A percentile compares a stretch with the other conserved stretches of the same genome.
These are phyloP conservation scores for Gentiana dahurica DNA, from an alignment of 257 asterid species.

Conservation along the genomic window DNA sequence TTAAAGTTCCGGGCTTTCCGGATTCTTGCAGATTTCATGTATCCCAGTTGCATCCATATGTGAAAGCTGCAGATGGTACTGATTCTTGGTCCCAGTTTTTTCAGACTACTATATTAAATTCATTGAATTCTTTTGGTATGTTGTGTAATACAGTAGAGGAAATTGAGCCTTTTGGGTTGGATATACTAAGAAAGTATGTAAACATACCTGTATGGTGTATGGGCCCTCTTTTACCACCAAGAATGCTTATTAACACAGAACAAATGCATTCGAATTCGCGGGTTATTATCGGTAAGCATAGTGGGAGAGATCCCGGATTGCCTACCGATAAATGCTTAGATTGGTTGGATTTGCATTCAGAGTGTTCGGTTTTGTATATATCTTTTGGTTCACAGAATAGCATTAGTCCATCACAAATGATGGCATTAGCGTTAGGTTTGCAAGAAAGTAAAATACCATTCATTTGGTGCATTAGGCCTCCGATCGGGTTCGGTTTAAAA, in stretches of 20 bases:
- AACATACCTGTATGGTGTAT: constrained; percentile 69
- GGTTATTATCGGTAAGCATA: constrained; percentile 23
- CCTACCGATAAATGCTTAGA: constrained; percentile 55
- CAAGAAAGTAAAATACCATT: constrained; percentile 52
- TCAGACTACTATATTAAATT: constrained; percentile 31
- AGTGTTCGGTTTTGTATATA: constrained; percentile 51
- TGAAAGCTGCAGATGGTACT: constrained; percentile 57
- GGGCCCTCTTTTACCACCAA: constrained; percentile 70
- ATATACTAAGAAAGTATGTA: constrained; percentile 23
- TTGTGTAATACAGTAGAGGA: constrained; percentile 62
- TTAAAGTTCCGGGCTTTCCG: constrained; percentile 48
- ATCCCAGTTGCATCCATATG: constrained; percentile 45
- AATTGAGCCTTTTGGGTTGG: constrained; percentile 55
- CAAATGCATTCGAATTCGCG: background rate
- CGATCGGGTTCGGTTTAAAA: constrained; percentile 37
- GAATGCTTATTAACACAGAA: constrained; percentile 19
- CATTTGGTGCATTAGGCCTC: constrained; percentile 80
- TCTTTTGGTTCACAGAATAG: constrained; percentile 97
- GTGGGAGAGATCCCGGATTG: constrained; percentile 54
- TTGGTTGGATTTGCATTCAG: constrained; percentile 46
- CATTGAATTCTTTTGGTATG: constrained; percentile 44
- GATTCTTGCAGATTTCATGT: constrained; percentile 36
- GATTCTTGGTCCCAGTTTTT: constrained; percentile 76
- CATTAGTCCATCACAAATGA: constrained; percentile 63
- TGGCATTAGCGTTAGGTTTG: constrained; percentile 69